Evolutionary conservation across 2,329 filamentous ascomycete genomes (phyloP), one percentile per base, ranked within the genome.

Genomic region (Cladobotryum protrusum): DNA sequence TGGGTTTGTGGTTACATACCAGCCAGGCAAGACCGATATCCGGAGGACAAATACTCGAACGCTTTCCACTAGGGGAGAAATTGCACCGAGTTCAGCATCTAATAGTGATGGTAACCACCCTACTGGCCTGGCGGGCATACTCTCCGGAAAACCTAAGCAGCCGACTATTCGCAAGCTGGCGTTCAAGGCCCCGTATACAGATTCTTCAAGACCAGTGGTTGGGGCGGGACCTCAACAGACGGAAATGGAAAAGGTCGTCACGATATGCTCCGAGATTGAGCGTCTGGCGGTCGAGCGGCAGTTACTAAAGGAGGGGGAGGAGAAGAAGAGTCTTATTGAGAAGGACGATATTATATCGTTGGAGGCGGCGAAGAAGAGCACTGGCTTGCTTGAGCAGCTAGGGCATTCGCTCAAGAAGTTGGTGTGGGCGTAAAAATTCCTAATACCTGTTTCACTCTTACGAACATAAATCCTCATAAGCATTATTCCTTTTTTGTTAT

Each of bases 321-420:
- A 71, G 39, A 63, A 63, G 12, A 72, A 73, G 58, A 67, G 64
- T 17, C 67, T 83, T 4, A 61, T 85, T 17, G 75, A 80, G 56
- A 74, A 71, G 54, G 76, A 72, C 0, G 86, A 92, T 59, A 88
- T 99, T 46, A 89, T 99, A 47, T 88, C 84, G 19, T 66, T 95
- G 47, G 82, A 82, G 2, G 90, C 96, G 62, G 93, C 93, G 50
- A 92, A 82, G 76, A 87, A 81, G 72, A 90, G 85, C 53, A 96
- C 92, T 0, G 88, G 90, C 0, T 76, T 95, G 59, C 67, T 97
- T 47, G 92, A 96, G 68, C 85, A 92, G 65, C 70, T 95, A 61
- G 89, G 90, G 2, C 90, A 97, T 72, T 87, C 86, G 52, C 77
- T 97, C 60, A 96, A 96, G 79, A 95, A 89, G 74, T 70, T 97